Conservation (phyloP, 768 basidiomycete species). For the Hericium coralloides region DNA sequence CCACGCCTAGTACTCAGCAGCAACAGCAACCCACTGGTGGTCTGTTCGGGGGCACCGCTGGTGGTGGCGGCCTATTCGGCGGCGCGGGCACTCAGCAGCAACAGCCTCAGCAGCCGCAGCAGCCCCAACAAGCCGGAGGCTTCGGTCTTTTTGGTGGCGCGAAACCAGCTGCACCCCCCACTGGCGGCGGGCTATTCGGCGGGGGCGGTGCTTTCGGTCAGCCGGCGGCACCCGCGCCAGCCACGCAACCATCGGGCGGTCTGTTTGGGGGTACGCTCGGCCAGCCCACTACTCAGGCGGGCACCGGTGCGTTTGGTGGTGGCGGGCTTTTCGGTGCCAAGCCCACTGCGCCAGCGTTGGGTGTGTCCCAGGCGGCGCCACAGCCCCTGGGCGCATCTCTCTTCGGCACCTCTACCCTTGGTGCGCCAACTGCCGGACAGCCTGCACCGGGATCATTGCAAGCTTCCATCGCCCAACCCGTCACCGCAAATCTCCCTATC, state of each 20-base stretch:
- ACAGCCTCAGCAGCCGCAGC: conserved; percentile 11
- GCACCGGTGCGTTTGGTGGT: conserved; percentile 32
- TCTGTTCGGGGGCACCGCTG: neutral
- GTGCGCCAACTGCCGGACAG: conserved; percentile 24
- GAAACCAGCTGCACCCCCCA: conserved; percentile 23
- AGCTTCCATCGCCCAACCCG: conserved; percentile 84
- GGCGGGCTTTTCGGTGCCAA: conserved; percentile 43
- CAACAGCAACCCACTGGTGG: neutral
- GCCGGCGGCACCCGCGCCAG: conserved; percentile 22
- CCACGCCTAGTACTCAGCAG: neutral
- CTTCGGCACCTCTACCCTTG: conserved; percentile 34
- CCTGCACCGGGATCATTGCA: conserved; percentile 55
- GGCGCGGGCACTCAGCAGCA: conserved; percentile 7
- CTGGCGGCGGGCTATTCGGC: conserved; percentile 34
- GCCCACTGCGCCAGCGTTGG: conserved; percentile 41
- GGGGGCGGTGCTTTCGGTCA: conserved; percentile 40
- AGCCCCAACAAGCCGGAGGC: conserved; percentile 2
- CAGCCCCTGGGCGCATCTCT: conserved; percentile 21
- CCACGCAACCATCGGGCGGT: conserved; percentile 7
- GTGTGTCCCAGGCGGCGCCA: conserved; percentile 31
- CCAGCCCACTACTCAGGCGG: conserved; percentile 33
- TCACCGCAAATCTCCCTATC: conserved; percentile 61
- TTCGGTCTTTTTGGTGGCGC: conserved; percentile 23
- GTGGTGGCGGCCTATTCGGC: conserved; percentile 9
- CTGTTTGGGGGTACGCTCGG: conserved; percentile 48